Evolutionary conservation across 192 early-diverging fungal genomes (phyloP).

Genomic region (Linnemannia schmuckeri): DNA sequence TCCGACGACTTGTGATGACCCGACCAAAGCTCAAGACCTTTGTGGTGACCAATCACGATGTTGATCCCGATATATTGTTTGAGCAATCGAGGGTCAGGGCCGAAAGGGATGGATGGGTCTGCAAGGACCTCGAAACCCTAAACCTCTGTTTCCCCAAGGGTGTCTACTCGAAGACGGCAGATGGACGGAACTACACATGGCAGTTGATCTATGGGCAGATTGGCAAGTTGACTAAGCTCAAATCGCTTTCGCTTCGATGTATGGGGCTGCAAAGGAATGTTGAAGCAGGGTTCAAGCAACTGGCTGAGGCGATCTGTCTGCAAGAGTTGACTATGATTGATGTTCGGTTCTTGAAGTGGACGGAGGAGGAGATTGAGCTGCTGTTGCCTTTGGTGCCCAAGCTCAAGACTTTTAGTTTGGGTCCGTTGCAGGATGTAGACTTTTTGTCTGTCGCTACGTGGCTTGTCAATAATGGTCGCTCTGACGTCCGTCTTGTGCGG

Average conservation of each 20-base stretch:
- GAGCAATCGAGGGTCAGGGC: background rate
- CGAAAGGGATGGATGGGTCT: background rate
- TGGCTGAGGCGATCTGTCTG: background rate
- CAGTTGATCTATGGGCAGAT: background rate
- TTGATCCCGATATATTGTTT: background rate
- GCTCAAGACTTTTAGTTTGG: background rate
- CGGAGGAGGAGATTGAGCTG: background rate
- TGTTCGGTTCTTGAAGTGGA: background rate
- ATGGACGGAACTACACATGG: background rate
- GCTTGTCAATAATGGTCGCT: background rate
- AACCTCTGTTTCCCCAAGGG: background rate
- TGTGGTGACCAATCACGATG: background rate
- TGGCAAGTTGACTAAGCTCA: background rate
- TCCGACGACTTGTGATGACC: background rate
- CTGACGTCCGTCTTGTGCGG: background rate
- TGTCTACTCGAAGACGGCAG: background rate
- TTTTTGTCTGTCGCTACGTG: background rate
- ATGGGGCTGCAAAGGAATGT: background rate
- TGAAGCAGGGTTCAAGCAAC: background rate
- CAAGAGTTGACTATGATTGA: conserved; percentile 2
- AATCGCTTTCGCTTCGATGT: background rate
- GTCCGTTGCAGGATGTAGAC: background rate
- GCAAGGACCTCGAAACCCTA: background rate
- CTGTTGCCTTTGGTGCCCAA: background rate
- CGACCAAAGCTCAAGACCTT: background rate